A percentile compares a stretch with the other conserved stretches of the same genome.
Evolutionary conservation across 139 green algal genomes (phyloP).

Genomic region (Astrephomene gubernaculifera): DNA sequence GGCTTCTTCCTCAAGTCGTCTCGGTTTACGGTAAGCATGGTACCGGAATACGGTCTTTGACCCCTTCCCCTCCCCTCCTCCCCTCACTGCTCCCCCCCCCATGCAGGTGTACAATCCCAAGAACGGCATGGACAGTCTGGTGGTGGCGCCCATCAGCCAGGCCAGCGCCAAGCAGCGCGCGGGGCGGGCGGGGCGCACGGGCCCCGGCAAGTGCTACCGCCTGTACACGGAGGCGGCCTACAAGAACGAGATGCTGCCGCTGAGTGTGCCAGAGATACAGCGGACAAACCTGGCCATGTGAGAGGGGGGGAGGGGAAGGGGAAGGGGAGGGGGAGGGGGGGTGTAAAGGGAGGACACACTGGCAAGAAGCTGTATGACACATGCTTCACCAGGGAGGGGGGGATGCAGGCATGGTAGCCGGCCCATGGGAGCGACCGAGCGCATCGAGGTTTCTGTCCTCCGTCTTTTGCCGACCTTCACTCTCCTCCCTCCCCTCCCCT

Average conservation of each 20-base stretch:
- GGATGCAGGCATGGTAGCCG: too few species aligned
- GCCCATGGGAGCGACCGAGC: too few species aligned
- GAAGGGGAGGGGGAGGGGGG: neutral
- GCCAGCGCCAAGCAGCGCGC: conserved; percentile 90
- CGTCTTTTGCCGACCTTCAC: too few species aligned
- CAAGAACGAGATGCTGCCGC: conserved; percentile 94
- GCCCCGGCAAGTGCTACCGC: conserved; percentile 97
- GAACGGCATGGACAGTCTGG: conserved; percentile 96
- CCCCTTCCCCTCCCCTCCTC: conserved; percentile 40
- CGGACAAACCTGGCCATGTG: conserved; percentile 83
- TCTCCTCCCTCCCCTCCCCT: too few species aligned
- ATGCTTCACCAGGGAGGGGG: too few species aligned
- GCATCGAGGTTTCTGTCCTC: too few species aligned
- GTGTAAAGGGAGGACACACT: too few species aligned
- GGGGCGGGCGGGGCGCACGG: conserved; percentile 94
- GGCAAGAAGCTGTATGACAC: too few species aligned
- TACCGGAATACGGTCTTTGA: too few species aligned
- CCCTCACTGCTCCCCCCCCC: too few species aligned
- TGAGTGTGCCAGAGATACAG: conserved; percentile 92
- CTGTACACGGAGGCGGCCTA: conserved; percentile 93
- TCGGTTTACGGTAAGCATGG: too few species aligned
- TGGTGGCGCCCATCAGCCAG: conserved; percentile 95
- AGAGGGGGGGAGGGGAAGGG: neutral
- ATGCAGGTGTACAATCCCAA: conserved; percentile 88
- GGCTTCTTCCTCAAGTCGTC: too few species aligned